These are phyloP conservation scores for Geotrichum carabidarum DNA, from an alignment of 1,139 yeast genomes.

Conservation along the genomic window DNA sequence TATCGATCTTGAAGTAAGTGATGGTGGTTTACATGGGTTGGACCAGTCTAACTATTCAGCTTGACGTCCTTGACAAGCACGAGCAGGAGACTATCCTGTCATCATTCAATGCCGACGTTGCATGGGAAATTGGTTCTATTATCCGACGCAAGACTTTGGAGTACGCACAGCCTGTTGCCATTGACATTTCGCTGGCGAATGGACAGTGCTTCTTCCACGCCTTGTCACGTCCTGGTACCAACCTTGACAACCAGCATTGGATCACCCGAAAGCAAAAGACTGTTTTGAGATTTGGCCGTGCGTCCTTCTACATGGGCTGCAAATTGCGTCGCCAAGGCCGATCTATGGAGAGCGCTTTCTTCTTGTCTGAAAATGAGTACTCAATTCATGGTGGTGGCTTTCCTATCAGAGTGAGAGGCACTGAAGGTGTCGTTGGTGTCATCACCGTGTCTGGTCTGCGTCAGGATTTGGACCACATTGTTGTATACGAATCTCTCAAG, in stretches of 20 bases:
- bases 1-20: constrained; percentile 17
- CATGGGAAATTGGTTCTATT: constrained; percentile 35
- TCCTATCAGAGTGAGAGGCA: constrained; percentile 46
- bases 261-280: constrained; percentile 50
- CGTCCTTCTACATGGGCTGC: constrained; percentile 53
- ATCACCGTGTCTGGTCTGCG: constrained; percentile 56
- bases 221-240: constrained; percentile 43
- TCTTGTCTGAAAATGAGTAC: constrained; percentile 44
- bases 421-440: constrained; percentile 49
- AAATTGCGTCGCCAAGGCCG: constrained; percentile 36
- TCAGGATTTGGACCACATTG: constrained; percentile 34
- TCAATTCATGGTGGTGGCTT: constrained; percentile 62
- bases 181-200: constrained; percentile 47
- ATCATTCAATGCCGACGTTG: constrained; percentile 35
- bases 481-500: constrained; percentile 24
- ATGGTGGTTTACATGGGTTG: background rate
- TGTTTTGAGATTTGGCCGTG: constrained; percentile 49
- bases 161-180: constrained; percentile 41
- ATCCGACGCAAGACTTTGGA: constrained; percentile 30
- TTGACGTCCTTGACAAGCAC: constrained; percentile 28
- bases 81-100: constrained; percentile 32
- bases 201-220: constrained; percentile 55
- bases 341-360: constrained; percentile 39
- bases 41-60: constrained; percentile 17
- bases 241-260: constrained; percentile 56